Conservation (phyloP, 2,329 filamentous ascomycete genomes). For the Penicillium sp. region DNA sequence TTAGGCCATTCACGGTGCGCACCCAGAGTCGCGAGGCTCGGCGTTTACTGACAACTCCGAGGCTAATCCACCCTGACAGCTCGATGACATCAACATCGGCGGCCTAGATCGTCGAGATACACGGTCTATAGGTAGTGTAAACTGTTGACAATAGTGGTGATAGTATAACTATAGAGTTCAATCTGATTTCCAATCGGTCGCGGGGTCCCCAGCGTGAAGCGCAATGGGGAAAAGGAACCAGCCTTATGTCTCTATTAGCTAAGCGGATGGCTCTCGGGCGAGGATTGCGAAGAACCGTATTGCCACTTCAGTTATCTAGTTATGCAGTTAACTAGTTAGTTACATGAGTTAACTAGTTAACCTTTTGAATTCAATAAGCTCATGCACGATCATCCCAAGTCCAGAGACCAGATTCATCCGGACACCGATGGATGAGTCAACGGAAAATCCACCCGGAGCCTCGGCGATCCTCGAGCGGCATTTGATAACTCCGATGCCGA, state of each 20-base stretch:
- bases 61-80: neutral
- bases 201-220: neutral
- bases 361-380: neutral
- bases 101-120: neutral
- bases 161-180: neutral
- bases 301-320: neutral
- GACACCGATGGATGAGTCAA: neutral
- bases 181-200: neutral
- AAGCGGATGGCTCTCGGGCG: neutral
- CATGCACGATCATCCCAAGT: neutral
- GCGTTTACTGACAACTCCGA: neutral
- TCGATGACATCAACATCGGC: neutral
- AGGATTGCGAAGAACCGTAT: neutral
- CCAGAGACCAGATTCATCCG: neutral
- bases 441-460: neutral
- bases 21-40: neutral
- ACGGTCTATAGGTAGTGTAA: neutral
- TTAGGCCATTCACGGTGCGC: neutral
- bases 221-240: neutral
- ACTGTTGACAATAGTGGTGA: neutral
- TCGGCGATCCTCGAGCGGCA: neutral
- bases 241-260: neutral
- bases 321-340: too few relatives aligned
- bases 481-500: neutral
- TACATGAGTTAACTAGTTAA: too few relatives aligned